These are phyloP conservation scores for Phaseolus lunatus DNA, from an alignment of 306 rosid genomes.

Conservation along the genomic window DNA sequence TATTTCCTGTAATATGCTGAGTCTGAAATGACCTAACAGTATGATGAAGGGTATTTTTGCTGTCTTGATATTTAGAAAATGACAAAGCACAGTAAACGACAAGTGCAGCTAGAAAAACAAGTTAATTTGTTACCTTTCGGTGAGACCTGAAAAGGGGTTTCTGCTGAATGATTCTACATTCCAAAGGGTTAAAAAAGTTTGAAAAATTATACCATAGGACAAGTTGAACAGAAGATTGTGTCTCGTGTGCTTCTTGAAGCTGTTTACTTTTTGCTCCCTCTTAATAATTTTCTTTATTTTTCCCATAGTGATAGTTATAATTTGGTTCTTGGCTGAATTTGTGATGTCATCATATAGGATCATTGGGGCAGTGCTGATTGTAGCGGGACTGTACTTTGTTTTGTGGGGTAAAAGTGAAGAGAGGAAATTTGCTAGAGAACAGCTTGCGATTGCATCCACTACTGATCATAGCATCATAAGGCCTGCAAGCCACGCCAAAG, in stretches of 20 bases:
- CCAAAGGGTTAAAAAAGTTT: conserved; percentile 28
- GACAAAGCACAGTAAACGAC: conserved; percentile 38
- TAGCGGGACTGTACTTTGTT: conserved; percentile 82
- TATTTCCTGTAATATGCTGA: neutral
- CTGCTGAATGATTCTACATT: conserved; percentile 38
- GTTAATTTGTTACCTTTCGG: conserved; percentile 46
- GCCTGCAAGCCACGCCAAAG: conserved; percentile 61
- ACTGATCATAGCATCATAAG: conserved; percentile 68
- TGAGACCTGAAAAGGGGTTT: conserved; percentile 34
- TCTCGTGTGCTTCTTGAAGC: conserved; percentile 37
- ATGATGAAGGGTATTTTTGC: conserved; percentile 12
- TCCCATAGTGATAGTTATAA: neutral
- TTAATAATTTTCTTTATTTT: neutral
- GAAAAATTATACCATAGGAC: neutral
- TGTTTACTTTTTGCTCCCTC: conserved; percentile 24
- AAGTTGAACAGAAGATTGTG: conserved; percentile 37
- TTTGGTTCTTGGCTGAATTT: conserved; percentile 9
- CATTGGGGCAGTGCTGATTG: conserved; percentile 90
- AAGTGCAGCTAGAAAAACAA: neutral
- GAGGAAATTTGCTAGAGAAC: conserved; percentile 67
- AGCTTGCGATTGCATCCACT: conserved; percentile 59
- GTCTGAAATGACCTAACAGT: conserved; percentile 20
- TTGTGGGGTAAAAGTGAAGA: conserved; percentile 98
- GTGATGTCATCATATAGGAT: conserved; percentile 62
- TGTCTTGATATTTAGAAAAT: neutral